Base-by-base conservation (phyloP, 2,329 filamentous ascomycete species). In the Fusarium nematophilum region DNA sequence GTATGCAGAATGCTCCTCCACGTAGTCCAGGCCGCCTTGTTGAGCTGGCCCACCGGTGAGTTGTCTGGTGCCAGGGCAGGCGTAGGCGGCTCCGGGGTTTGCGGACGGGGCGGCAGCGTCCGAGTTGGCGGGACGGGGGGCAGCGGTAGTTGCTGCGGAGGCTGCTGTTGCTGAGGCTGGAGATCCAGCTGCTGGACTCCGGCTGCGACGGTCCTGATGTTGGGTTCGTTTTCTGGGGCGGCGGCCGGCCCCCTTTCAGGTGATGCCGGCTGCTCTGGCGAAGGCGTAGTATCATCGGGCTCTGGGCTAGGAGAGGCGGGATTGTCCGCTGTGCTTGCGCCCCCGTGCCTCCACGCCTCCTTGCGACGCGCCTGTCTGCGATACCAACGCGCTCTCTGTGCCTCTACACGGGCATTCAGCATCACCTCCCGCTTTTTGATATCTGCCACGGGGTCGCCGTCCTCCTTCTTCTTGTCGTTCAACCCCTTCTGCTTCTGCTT, bases 11-110 rank as follows among this genome's bases (percentile, higher is more conserved):
- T 25, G 26, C 40, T 33, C 29, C 21, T 27, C 3, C 62, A 37
- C 9, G 62, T 65, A 3, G 26, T 42, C 60, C 57, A 65, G 3
- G 49, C 37, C 3, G 55, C 42, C 40, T 68, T 68, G 18, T 57
- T 62, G 5, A 68, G 56, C n/a, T 23, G 1, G 7, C 11, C 18
- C 17, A 44, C 53, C 9, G 38, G 43, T 2, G 6, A 17, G 5
- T 43, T 34, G 36, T 68, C 61, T 2, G 52, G 56, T 9, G 44
- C 52, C 15, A 27, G 10, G 8, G 5, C 11, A 6, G 37, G 34
- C 3, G 10, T 34, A 5, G n/a, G 34, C 6, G 26, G 30, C 10
- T 6, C 6, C 17, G 31, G 7, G n/a, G 15, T 4, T 27, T 23
- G 15, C 8, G 42, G 23, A 15, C 9, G 26, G 9, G 23, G 29